phyloP scores from a whole-genome alignment of 768 basidiomycete species.

The Boletellus sp. region DNA sequence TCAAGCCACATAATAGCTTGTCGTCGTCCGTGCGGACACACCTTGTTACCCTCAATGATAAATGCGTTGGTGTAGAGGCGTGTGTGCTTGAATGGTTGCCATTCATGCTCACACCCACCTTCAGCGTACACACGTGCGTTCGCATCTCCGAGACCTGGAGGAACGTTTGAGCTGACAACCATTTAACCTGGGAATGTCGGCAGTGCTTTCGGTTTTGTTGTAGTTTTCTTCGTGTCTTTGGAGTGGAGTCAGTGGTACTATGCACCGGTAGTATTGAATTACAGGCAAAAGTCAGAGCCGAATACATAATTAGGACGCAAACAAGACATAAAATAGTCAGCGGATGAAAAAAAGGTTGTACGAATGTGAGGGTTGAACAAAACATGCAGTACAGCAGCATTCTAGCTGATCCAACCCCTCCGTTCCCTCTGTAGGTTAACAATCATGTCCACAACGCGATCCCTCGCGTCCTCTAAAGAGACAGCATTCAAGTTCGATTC shows the following conservation, averaged over 20 bases:
- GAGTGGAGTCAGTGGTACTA: too few species aligned
- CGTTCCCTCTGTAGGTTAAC: constrained; percentile 34
- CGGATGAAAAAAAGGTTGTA: too few species aligned
- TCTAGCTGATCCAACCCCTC: constrained; percentile 17
- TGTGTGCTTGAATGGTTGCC: constrained; percentile 42
- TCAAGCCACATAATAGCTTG: not conserved
- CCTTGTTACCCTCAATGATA: constrained; percentile 51
- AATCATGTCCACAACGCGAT: constrained; percentile 72
- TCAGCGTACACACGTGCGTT: constrained; percentile 30
- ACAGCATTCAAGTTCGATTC: constrained; percentile 24
- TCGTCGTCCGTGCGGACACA: constrained; percentile 13
- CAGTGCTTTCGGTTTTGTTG: not conserved
- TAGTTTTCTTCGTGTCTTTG: too few species aligned
- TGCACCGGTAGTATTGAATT: too few species aligned
- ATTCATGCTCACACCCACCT: constrained; percentile 39
- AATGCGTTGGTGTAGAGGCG: constrained; percentile 71
- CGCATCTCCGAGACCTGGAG: constrained; percentile 41
- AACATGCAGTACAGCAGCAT: too few species aligned
- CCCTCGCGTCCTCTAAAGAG: constrained; percentile 69
- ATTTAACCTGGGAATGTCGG: constrained; percentile 3
- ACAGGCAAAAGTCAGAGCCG: too few species aligned
- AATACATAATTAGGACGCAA: not conserved
- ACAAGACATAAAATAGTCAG: not conserved
- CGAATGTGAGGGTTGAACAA: too few species aligned
- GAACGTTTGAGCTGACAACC: constrained; percentile 20